These are phyloP conservation scores for Phoma sp. DNA, from an alignment of 2,329 filamentous ascomycete genomes.

Conservation along the genomic window DNA sequence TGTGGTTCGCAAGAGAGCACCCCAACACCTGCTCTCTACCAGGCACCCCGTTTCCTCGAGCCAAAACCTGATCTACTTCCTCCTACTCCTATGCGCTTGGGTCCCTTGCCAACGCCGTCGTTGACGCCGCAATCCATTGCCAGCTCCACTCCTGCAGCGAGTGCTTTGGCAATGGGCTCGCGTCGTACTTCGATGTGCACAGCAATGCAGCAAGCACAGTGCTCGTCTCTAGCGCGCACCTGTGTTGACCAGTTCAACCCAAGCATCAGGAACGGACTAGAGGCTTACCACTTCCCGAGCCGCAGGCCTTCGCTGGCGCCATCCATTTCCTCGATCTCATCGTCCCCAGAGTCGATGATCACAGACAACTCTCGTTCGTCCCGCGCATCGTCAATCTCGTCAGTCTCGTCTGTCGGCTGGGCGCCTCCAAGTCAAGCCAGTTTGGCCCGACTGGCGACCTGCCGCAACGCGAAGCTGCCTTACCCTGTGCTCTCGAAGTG, in stretches of 20 bases:
- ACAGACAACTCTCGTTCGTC: constrained; percentile 66
- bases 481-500: constrained; percentile 49
- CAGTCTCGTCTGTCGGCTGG: constrained; percentile 59
- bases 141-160: constrained; percentile 68
- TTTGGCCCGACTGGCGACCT: constrained; percentile 61
- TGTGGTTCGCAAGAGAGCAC: constrained; percentile 52
- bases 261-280: constrained; percentile 50
- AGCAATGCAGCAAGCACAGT: constrained; percentile 66
- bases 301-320: constrained; percentile 58
- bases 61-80: constrained; percentile 58
- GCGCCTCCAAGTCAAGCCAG: constrained; percentile 59
- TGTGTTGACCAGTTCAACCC: constrained; percentile 60
- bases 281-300: constrained; percentile 56
- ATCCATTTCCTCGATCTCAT: constrained; percentile 60
- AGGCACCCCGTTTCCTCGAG: constrained; percentile 59
- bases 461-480: constrained; percentile 57
- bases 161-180: constrained; percentile 57
- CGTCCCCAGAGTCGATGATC: constrained; percentile 69
- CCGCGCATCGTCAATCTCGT: constrained; percentile 63
- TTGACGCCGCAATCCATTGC: constrained; percentile 65
- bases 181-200: constrained; percentile 65
- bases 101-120: constrained; percentile 67
- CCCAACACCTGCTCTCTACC: constrained; percentile 51
- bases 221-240: constrained; percentile 62
- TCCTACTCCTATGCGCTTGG: constrained; percentile 63